These are phyloP conservation scores for Geosmithia morbida DNA, from an alignment of 2,329 filamentous ascomycete genomes.

Conservation along the genomic window DNA sequence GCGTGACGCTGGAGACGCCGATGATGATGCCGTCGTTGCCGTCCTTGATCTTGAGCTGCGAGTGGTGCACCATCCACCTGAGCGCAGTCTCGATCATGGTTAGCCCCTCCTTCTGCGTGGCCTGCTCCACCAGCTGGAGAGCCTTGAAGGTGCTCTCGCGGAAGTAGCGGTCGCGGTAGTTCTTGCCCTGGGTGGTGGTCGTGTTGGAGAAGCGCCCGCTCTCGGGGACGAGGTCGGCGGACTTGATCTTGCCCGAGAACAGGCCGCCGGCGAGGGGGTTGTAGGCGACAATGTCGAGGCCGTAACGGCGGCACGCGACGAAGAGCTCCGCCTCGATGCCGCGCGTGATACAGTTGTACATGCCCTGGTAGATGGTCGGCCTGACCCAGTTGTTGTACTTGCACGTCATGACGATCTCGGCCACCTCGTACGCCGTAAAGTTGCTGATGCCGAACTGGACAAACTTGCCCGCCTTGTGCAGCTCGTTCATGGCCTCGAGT, in stretches of 20 bases:
- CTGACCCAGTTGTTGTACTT: conserved; percentile 69
- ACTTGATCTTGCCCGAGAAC: conserved; percentile 68
- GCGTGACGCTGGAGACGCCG: conserved; percentile 40
- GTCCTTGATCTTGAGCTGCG: conserved; percentile 33
- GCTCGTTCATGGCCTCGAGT: conserved; percentile 59
- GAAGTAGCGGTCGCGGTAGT: conserved; percentile 59
- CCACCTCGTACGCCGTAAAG: conserved; percentile 77
- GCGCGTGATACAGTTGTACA: conserved; percentile 74
- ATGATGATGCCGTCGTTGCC: conserved; percentile 46
- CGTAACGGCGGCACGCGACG: conserved; percentile 59
- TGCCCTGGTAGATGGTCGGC: conserved; percentile 73
- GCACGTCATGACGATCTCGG: conserved; percentile 69
- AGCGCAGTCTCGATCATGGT: conserved; percentile 60
- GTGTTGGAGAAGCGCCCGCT: conserved; percentile 58
- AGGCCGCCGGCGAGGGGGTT: conserved; percentile 73
- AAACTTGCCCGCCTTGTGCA: conserved; percentile 81
- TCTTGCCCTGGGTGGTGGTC: conserved; percentile 30
- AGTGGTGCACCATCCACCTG: conserved; percentile 62
- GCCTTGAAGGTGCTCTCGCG: conserved; percentile 50
- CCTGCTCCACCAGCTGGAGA: conserved; percentile 51
- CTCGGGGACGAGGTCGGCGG: conserved; percentile 41
- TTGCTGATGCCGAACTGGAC: conserved; percentile 68
- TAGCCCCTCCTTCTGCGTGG: conserved; percentile 51
- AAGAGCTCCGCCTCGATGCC: conserved; percentile 64
- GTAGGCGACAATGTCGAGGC: conserved; percentile 66